Conservation (phyloP, 176 grass and related monocot species). For the Aegilops umbellulata region DNA sequence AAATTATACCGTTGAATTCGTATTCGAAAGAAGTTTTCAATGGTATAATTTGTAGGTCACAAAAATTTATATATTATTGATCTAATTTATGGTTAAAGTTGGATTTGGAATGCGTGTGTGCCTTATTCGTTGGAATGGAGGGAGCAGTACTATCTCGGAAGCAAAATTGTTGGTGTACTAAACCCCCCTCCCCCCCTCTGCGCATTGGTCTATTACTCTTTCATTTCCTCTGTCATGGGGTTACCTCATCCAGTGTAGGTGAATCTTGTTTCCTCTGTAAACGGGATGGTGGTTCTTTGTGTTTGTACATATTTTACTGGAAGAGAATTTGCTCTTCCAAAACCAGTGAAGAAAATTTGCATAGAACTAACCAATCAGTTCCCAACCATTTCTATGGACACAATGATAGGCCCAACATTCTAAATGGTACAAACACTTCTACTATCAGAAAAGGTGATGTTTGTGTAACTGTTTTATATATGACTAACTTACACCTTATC, state of each 20-base stretch:
- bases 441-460: neutral
- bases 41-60: no score
- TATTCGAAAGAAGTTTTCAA: no score
- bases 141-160: neutral
- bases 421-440: neutral
- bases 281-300: neutral
- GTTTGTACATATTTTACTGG: neutral
- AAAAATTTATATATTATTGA: no score
- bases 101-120: no score
- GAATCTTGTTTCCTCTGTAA: neutral
- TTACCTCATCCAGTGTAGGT: no score
- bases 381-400: neutral
- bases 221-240: no score
- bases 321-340: neutral
- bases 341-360: neutral
- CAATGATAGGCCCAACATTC: neutral
- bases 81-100: no score
- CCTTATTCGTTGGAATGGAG: no score
- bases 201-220: no score
- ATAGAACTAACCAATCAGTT: neutral
- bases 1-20: no score
- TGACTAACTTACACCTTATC: neutral
- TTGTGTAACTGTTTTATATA: neutral
- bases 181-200: no score
- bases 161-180: neutral